phyloP scores from a whole-genome alignment of 208 protist genomes.

The Phytomonas sp. region DNA sequence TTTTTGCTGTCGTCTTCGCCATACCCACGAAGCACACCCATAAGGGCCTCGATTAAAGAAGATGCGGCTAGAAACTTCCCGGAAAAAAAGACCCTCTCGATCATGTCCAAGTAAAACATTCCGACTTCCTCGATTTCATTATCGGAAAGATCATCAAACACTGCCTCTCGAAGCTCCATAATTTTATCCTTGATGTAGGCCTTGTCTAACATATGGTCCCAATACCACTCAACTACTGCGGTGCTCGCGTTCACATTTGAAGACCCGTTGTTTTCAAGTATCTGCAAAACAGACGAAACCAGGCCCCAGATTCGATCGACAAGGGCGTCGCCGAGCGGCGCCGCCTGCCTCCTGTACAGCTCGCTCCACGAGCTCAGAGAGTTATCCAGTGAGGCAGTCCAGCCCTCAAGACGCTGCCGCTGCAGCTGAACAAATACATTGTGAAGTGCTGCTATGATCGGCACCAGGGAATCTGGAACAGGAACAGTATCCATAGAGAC shows the following conservation, averaged over 20 bases:
- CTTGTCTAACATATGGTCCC: constrained; percentile 22
- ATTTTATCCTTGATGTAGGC: constrained; percentile 23
- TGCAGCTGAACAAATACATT: constrained; percentile 20
- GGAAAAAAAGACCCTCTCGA: constrained; percentile 52
- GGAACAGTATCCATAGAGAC: background rate
- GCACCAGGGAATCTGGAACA: constrained; percentile 1
- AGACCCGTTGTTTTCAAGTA: constrained; percentile 30
- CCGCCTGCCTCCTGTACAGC: constrained; percentile 23
- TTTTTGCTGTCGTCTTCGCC: constrained; percentile 6
- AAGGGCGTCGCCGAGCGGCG: constrained; percentile 13
- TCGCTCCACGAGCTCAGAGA: constrained; percentile 29
- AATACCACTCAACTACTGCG: constrained; percentile 49
- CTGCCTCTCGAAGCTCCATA: constrained; percentile 14
- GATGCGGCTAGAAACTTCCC: constrained; percentile 41
- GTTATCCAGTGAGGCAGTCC: background rate
- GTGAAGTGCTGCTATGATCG: constrained; percentile 7
- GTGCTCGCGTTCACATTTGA: constrained; percentile 34
- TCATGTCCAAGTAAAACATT: constrained; percentile 31
- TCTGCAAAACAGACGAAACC: constrained; percentile 19
- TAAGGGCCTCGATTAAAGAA: constrained; percentile 41
- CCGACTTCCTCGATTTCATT: constrained; percentile 32
- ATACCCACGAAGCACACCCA: constrained; percentile 33
- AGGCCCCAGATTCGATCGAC: constrained; percentile 18
- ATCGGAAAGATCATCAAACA: constrained; percentile 6
- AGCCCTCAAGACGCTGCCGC: constrained; percentile 13